These are phyloP conservation scores for Albugo laibachii DNA, from an alignment of 352 stramenopile genomes.

Conservation along the genomic window DNA sequence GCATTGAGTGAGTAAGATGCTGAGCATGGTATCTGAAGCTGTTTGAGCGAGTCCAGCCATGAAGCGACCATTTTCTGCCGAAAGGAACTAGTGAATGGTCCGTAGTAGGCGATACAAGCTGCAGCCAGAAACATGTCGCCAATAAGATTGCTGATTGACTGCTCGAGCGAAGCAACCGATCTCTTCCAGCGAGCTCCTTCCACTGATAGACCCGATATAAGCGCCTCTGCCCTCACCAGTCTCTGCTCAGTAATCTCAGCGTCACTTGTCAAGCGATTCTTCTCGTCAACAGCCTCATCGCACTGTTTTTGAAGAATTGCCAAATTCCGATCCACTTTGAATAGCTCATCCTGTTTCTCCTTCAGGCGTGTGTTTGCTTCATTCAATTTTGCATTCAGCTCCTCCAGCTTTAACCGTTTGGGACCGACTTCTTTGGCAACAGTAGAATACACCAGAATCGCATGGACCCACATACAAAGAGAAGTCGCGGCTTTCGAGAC, in stretches of 20 bases:
- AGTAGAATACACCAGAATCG: conserved; percentile 90
- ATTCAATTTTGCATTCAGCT: conserved; percentile 81
- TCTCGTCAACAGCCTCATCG: conserved; percentile 81
- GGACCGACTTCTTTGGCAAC: conserved; percentile 87
- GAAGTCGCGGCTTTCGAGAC: conserved; percentile 82
- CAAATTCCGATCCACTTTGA: conserved; percentile 81
- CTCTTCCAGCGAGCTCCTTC: conserved; percentile 88
- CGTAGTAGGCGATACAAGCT: conserved; percentile 88
- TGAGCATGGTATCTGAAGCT: conserved; percentile 51
- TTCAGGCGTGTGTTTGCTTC: conserved; percentile 74
- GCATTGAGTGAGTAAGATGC: conserved; percentile 40
- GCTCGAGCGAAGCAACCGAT: conserved; percentile 50
- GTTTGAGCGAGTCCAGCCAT: conserved; percentile 50
- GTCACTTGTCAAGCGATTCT: conserved; percentile 78
- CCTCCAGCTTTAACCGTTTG: conserved; percentile 80
- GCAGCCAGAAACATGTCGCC: conserved; percentile 86
- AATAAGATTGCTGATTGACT: conserved; percentile 70
- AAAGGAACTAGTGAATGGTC: conserved; percentile 82
- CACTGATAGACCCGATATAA: conserved; percentile 78
- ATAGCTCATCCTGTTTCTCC: conserved; percentile 79
- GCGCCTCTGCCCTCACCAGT: conserved; percentile 77
- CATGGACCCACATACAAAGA: conserved; percentile 88
- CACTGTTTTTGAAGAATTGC: conserved; percentile 77
- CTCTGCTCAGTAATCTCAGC: conserved; percentile 76
- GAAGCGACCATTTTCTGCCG: conserved; percentile 46